Percentiles rank a stretch among this genome's conserved stretches.
These are phyloP conservation scores for Jaltomata sinuosa DNA, from an alignment of 257 asterid species.

Conservation along the genomic window DNA sequence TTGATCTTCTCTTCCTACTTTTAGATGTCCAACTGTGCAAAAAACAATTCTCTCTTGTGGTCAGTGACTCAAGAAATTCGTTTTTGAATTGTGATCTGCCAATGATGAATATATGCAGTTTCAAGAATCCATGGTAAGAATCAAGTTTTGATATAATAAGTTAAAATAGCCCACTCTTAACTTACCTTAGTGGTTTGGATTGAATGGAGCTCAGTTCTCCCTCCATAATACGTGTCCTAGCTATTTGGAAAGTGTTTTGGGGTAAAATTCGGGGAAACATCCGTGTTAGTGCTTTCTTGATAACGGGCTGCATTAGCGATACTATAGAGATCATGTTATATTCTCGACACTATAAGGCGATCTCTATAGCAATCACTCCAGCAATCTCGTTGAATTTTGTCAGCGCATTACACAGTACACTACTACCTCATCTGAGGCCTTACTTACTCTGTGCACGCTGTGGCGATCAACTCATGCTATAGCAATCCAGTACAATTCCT, in stretches of 20 bases:
- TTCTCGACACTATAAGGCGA: background rate
- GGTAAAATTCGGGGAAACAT: background rate
- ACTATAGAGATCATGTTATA: background rate
- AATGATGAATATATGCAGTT: background rate
- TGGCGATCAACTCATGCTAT: background rate
- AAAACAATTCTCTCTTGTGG: background rate
- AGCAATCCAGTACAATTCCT: background rate
- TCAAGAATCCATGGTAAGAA: background rate
- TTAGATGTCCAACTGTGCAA: background rate
- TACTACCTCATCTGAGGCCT: background rate
- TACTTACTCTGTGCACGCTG: background rate
- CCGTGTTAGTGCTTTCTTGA: background rate
- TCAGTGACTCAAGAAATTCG: background rate
- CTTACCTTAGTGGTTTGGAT: background rate
- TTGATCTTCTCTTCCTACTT: background rate
- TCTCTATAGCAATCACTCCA: background rate
- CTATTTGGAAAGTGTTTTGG: background rate
- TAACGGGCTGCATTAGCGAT: background rate
- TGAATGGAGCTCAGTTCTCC: background rate
- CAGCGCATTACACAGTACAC: background rate
- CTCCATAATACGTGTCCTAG: background rate
- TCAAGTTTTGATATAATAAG: background rate
- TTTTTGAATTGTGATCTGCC: background rate
- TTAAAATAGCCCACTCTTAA: background rate
- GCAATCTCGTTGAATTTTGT: background rate